These are phyloP conservation scores for Sphaerulina populicola DNA, from an alignment of 2,329 filamentous ascomycete genomes.

Conservation along the genomic window DNA sequence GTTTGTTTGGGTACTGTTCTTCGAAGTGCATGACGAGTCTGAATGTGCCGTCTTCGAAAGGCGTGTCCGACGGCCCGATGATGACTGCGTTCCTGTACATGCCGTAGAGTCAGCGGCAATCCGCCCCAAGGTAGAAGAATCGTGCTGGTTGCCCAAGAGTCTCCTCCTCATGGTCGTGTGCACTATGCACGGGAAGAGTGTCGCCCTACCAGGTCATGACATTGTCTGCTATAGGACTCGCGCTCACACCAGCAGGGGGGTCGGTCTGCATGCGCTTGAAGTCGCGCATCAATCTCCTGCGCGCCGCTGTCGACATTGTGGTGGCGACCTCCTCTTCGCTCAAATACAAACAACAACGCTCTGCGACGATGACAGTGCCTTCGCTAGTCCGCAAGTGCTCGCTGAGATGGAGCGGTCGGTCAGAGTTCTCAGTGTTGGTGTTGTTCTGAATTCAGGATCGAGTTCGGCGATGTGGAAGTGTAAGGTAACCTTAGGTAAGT, in stretches of 20 bases:
- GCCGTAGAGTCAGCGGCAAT: conserved; percentile 11
- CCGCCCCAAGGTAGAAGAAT: neutral
- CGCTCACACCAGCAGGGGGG: conserved; percentile 90
- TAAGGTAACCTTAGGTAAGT: too few species aligned
- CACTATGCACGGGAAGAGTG: neutral
- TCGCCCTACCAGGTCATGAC: conserved; percentile 81
- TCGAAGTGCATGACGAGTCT: conserved; percentile 98
- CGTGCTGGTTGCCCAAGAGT: neutral
- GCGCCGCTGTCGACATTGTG: conserved; percentile 83
- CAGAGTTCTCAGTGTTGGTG: too few species aligned
- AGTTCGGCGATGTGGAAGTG: too few species aligned
- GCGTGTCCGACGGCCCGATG: conserved; percentile 91
- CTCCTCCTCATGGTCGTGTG: neutral
- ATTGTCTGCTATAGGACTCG: conserved; percentile 90
- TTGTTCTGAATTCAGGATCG: too few species aligned
- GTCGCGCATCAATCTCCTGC: conserved; percentile 95
- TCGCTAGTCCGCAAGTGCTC: too few species aligned
- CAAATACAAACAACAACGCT: too few species aligned
- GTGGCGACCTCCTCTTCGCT: neutral
- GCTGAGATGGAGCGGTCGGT: too few species aligned
- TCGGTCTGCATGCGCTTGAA: conserved; percentile 99
- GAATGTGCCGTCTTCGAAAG: conserved; percentile 97
- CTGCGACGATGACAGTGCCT: too few species aligned
- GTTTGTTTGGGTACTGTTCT: conserved; percentile 97
- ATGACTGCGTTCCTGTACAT: conserved; percentile 85